Conservation (phyloP, 352 stramenopile species). For the Phytophthora lateralis region DNA sequence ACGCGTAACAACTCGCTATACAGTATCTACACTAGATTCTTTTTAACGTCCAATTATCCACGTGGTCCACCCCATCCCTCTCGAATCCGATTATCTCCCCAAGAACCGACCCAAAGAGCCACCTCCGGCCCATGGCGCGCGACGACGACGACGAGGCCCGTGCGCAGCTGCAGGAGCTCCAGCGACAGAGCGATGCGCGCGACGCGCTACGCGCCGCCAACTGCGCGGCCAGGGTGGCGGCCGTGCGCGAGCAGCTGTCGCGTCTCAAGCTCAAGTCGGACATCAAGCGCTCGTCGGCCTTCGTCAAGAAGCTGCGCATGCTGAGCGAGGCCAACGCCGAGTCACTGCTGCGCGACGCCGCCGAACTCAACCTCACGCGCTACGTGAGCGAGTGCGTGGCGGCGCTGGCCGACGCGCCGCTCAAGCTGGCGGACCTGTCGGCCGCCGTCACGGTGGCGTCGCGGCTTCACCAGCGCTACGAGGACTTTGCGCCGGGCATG, state of each 20-base stretch:
- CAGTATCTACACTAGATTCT: conserved; percentile 17
- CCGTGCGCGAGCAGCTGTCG: conserved; percentile 81
- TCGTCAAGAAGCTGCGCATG: conserved; percentile 96
- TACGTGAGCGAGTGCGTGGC: conserved; percentile 96
- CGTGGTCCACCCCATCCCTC: no score
- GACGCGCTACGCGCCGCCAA: conserved; percentile 66
- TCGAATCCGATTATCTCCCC: no score
- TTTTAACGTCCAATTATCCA: neutral
- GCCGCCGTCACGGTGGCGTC: conserved; percentile 87
- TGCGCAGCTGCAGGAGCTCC: conserved; percentile 56
- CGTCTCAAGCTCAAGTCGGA: conserved; percentile 96
- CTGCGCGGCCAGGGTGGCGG: conserved; percentile 41
- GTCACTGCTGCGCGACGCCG: conserved; percentile 83
- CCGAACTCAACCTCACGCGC: conserved; percentile 93
- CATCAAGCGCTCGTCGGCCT: conserved; percentile 98
- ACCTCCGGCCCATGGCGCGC: neutral
- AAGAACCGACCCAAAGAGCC: no score
- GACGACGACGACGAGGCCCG: conserved; percentile 18
- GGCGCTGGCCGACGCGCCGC: conserved; percentile 83
- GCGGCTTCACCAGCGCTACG: conserved; percentile 93
- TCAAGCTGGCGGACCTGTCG: conserved; percentile 88
- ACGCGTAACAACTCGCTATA: conserved; percentile 16
- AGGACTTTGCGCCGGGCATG: conserved; percentile 82
- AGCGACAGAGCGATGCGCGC: conserved; percentile 36
- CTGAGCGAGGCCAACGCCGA: conserved; percentile 76